These are phyloP conservation scores for Clathrospora elynae DNA, from an alignment of 2,329 filamentous ascomycete genomes.

Conservation along the genomic window DNA sequence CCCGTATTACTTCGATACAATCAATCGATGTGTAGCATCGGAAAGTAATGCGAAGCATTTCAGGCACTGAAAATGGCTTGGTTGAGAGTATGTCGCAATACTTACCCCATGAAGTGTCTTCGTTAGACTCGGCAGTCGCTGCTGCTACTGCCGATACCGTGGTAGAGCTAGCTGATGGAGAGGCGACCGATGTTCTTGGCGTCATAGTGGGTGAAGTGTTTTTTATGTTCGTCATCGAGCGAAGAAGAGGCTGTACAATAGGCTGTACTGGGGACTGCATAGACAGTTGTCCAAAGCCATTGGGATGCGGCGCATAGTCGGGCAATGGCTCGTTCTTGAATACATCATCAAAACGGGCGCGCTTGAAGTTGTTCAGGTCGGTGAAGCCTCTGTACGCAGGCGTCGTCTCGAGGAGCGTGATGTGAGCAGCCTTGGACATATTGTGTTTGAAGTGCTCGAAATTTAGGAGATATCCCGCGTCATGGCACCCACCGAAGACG, in stretches of 20 bases:
- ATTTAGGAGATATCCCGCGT: constrained; percentile 54
- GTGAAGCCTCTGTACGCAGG: constrained; percentile 50
- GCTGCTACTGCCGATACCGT: constrained; percentile 22
- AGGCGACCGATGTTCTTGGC: constrained; percentile 17
- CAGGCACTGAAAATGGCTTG: too few relatives aligned
- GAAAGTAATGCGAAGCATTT: too few relatives aligned
- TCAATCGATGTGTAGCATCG: too few relatives aligned
- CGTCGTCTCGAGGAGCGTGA: constrained; percentile 54
- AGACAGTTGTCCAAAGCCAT: constrained; percentile 4
- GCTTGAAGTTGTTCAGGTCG: constrained; percentile 48
- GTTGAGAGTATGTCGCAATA: too few relatives aligned
- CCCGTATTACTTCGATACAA: too few relatives aligned
- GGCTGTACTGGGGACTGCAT: constrained; percentile 15
- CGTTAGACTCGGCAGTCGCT: constrained; percentile 17
- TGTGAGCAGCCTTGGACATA: constrained; percentile 41
- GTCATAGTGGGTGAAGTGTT: constrained; percentile 18
- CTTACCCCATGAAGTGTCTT: constrained; percentile 29
- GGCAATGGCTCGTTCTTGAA: constrained; percentile 52
- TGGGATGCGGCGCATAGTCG: constrained; percentile 23
- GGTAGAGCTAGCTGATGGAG: constrained; percentile 28
- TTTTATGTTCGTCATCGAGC: constrained; percentile 22
- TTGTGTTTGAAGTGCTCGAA: constrained; percentile 55
- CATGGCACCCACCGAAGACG: constrained; percentile 55
- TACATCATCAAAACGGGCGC: constrained; percentile 48
- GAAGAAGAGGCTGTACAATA: constrained; percentile 18